phyloP scores from a whole-genome alignment of 2,329 filamentous ascomycete genomes.

The Alternaria metachromatica region DNA sequence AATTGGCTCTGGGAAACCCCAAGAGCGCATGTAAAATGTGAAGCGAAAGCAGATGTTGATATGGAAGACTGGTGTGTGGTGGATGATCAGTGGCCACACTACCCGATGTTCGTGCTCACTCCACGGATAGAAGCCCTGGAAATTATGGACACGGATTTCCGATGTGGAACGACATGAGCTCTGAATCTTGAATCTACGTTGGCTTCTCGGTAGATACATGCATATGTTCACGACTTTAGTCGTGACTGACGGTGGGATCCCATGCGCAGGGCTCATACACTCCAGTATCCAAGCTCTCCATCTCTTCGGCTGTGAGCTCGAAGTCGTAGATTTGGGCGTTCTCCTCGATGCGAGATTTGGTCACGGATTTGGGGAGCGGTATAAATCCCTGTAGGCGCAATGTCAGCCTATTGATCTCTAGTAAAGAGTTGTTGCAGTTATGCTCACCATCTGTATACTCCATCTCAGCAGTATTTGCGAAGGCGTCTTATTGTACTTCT shows the following conservation, averaged over 20 bases:
- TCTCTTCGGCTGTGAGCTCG: conserved; percentile 63
- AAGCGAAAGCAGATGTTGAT: neutral
- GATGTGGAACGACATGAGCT: neutral
- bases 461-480: conserved; percentile 67
- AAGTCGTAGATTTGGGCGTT: conserved; percentile 68
- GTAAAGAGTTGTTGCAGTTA: too few relatives aligned
- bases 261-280: conserved; percentile 65
- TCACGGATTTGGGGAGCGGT: conserved; percentile 68
- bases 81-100: conserved; percentile 8
- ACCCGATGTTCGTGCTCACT: neutral
- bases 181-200: neutral
- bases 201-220: neutral
- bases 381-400: conserved; percentile 60
- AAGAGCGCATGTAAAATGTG: conserved; percentile 14
- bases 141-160: neutral
- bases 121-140: neutral
- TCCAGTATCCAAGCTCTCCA: conserved; percentile 61
- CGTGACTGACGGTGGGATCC: conserved; percentile 60
- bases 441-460: conserved; percentile 55
- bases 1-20: neutral
- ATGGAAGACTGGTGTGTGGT: conserved; percentile 3
- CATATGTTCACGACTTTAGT: conserved; percentile 31
- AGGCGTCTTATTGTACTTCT: conserved; percentile 65
- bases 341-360: conserved; percentile 65
- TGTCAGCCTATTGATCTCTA: neutral